Percentiles rank a stretch among this genome's conserved stretches.
Conservation (phyloP, 2,329 filamentous ascomycete genomes). For the Botrytis galanthina region DNA sequence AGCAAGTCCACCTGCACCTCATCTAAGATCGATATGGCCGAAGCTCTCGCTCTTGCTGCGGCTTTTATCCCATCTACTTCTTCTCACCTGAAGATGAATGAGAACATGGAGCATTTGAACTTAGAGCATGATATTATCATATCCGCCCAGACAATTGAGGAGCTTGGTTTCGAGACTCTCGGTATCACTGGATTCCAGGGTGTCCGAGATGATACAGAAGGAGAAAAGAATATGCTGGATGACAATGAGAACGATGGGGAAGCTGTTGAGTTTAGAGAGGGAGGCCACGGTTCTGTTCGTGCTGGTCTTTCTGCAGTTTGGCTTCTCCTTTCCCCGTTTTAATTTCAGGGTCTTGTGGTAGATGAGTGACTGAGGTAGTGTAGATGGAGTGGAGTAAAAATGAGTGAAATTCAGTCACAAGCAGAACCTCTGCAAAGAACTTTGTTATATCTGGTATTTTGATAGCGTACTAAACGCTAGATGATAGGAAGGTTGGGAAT, state of each 20-base stretch:
- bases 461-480: too few relatives aligned
- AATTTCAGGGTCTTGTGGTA: neutral
- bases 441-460: neutral
- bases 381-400: too few relatives aligned
- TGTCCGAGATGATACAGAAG: neutral
- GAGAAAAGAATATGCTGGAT: neutral
- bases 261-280: neutral
- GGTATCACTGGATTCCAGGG: neutral
- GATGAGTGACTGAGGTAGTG: neutral
- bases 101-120: neutral
- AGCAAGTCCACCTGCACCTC: too few relatives aligned
- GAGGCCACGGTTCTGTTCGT: neutral
- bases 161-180: neutral
- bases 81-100: neutral
- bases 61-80: neutral
- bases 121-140: neutral
- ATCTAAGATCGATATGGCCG: neutral
- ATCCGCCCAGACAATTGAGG: neutral
- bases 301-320: neutral
- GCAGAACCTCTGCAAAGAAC: neutral
- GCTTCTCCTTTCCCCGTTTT: neutral
- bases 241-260: neutral
- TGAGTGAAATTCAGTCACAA: neutral
- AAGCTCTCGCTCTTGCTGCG: neutral
- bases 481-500: neutral